These are phyloP conservation scores for Solanum okadae DNA, from an alignment of 257 asterid species.

Conservation along the genomic window DNA sequence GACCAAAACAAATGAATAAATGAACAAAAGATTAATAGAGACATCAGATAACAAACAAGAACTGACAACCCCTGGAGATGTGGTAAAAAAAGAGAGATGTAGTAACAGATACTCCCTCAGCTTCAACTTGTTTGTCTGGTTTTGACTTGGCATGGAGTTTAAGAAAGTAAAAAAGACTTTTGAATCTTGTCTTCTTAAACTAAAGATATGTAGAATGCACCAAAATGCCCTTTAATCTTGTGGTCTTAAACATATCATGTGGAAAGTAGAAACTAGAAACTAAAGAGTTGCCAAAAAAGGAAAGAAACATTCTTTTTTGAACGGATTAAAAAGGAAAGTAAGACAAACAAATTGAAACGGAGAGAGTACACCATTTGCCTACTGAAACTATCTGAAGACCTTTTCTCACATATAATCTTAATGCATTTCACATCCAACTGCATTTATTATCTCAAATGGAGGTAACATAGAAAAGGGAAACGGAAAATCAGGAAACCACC, in stretches of 20 bases:
- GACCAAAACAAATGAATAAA: neutral
- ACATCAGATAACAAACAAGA: neutral
- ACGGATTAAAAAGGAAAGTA: neutral
- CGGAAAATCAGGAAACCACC: conserved; percentile 26
- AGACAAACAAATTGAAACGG: neutral
- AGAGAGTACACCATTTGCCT: neutral
- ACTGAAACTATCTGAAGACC: neutral
- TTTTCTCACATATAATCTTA: neutral
- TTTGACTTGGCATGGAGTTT: neutral
- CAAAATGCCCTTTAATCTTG: neutral
- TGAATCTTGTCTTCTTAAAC: neutral
- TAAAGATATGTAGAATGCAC: neutral
- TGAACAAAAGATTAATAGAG: neutral
- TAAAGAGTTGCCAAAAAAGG: neutral
- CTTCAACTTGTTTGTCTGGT: neutral
- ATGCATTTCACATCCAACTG: neutral
- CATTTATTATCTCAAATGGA: neutral
- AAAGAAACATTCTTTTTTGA: neutral
- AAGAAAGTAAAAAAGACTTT: neutral
- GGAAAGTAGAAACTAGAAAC: neutral
- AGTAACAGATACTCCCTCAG: neutral
- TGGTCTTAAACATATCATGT: neutral
- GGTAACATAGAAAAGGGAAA: neutral
- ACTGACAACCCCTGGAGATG: neutral
- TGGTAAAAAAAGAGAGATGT: neutral